Evolutionary conservation across 2,329 filamentous ascomycete genomes (phyloP).

Genomic region (Achaetomium macrosporum): DNA sequence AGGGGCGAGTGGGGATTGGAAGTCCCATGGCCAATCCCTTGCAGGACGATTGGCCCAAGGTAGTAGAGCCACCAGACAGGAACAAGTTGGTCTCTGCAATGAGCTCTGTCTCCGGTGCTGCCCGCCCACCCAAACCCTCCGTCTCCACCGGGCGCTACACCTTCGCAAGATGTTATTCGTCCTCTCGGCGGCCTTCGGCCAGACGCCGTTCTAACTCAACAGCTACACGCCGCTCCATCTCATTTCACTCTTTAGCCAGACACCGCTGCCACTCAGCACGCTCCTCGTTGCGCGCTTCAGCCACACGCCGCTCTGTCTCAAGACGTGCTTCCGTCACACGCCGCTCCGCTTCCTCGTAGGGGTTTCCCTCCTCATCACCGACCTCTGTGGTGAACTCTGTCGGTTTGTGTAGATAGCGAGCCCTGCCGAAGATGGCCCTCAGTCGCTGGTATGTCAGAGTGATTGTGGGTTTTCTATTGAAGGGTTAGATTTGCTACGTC

Average conservation of each 20-base stretch:
- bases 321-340: not conserved
- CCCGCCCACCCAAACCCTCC: too few species aligned
- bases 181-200: too few species aligned
- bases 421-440: conserved; percentile 4
- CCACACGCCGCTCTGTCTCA: not conserved
- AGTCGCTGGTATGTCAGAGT: conserved; percentile 1
- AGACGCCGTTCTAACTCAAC: too few species aligned
- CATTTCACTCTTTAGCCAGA: not conserved
- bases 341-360: not conserved
- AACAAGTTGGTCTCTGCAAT: too few species aligned
- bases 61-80: too few species aligned
- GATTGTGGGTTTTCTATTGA: conserved; percentile 3
- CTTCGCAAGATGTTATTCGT: too few species aligned
- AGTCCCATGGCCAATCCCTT: too few species aligned
- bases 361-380: not conserved
- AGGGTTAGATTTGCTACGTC: conserved; percentile 2
- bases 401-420: not conserved
- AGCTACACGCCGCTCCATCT: too few species aligned
- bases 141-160: too few species aligned
- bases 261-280: not conserved
- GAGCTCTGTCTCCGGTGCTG: too few species aligned
- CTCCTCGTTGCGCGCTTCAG: not conserved
- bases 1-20: too few species aligned
- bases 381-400: not conserved
- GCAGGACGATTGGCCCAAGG: too few species aligned